phyloP scores from a whole-genome alignment of 176 grass and related monocot genomes.

The Microstegium vimineum region DNA sequence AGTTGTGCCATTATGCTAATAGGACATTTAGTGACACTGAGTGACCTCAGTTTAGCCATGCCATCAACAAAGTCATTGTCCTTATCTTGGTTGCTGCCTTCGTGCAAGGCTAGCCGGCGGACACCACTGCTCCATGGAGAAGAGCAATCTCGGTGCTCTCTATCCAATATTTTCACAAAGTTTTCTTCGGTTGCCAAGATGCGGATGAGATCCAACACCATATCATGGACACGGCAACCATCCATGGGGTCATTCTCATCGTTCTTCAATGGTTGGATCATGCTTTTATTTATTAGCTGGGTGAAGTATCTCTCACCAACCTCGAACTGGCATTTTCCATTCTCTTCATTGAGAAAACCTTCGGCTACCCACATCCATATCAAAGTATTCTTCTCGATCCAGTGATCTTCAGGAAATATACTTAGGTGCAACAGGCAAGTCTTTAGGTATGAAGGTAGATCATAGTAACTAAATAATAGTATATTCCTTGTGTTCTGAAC shows the following conservation, averaged over 20 bases:
- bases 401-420: background rate
- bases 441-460: background rate
- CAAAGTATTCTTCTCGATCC: background rate
- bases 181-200: background rate
- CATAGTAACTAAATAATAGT: background rate
- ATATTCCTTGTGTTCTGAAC: background rate
- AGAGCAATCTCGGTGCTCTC: background rate
- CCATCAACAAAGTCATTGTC: no score
- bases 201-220: background rate
- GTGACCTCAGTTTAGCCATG: background rate
- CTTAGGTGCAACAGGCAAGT: background rate
- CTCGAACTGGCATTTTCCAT: background rate
- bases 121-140: background rate
- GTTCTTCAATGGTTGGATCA: background rate
- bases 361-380: constrained; percentile 17
- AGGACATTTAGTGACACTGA: background rate
- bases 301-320: constrained; percentile 2
- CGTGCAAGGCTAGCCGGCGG: background rate
- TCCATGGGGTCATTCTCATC: no score
- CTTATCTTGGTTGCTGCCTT: background rate
- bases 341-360: background rate
- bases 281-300: background rate
- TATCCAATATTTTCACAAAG: background rate
- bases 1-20: no score
- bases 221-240: background rate